Evolutionary conservation across 1,284 basidiomycete species (phyloP), one percentile per base, ranked within the genome.

Genomic region (Gymnopus androsaceus): DNA sequence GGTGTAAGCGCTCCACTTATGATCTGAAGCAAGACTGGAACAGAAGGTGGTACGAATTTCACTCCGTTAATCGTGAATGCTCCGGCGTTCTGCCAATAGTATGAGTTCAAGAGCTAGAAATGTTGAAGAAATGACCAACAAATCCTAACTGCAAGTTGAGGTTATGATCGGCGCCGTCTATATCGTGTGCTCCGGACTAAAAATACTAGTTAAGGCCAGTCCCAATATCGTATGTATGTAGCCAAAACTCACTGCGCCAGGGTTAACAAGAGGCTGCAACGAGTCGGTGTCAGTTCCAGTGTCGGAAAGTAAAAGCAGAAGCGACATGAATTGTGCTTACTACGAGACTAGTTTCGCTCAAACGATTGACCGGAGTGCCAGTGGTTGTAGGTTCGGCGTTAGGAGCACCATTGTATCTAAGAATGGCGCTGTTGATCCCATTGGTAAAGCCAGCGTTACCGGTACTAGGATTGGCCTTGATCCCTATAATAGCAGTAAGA

Each of bases 361-460:
- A 47, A 2, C 58, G 53, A 27, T 59, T 58, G 12, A 38, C 45
- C 25, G 54, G 47, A 33, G 49, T 37, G 25, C 38, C 48, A 37
- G 51, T 55, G 3, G 54, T 52, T 3, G 64, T 67, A 1, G 73
- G 72, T 3, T 73, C 72, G 8, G 66, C 70, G 17, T 53, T 63
- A 52, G 66, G 61, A 3, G 76, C 75, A 14, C 71, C 69, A n/a
- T 56, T 56, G 55, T 78, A 78, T 17, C 75, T 74, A 6, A 80
- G 64, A 49, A 79, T 76, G 3, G 75, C 78, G 30, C 72, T 74
- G 56, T 76, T 76, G 36, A 73, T 61, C 1, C 71, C 70, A 17
- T 64, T 64, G 2, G 44, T 55, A 59, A 74, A 78, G 1, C 67
- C 69, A 1, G 62, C 58, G 2, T 59, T 61, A 7, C 67, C 70